phyloP scores from a whole-genome alignment of 345 rosid genomes.

The Luvunga scandens region DNA sequence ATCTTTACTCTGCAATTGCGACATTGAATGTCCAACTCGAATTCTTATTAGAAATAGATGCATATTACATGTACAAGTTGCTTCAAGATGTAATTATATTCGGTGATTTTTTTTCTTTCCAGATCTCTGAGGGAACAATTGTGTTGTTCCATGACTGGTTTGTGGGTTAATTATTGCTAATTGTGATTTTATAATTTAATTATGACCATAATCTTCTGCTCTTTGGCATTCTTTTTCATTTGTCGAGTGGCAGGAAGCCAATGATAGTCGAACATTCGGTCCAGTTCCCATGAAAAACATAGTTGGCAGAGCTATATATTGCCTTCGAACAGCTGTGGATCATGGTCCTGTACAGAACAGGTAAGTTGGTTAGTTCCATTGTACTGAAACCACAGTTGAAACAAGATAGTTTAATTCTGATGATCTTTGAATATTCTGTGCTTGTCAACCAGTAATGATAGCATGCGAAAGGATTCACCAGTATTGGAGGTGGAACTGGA shows the following conservation, averaged over 20 bases:
- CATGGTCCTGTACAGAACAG: constrained; percentile 95
- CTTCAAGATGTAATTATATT: not conserved
- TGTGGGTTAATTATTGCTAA: not conserved
- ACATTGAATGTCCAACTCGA: not conserved
- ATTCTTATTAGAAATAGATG: not conserved
- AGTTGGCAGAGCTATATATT: constrained; percentile 81
- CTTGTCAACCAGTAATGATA: constrained; percentile 42
- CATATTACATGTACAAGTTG: not conserved
- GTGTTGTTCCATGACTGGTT: not conserved
- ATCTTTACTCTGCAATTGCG: not conserved
- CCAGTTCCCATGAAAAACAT: constrained; percentile 72
- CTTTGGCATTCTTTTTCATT: not conserved
- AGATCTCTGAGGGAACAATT: not conserved
- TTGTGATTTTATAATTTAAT: not conserved
- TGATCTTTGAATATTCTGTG: not conserved
- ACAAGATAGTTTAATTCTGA: constrained; percentile 2
- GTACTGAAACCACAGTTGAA: not conserved
- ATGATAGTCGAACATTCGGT: constrained; percentile 87
- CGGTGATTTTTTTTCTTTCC: too few species aligned
- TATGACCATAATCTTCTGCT: not conserved
- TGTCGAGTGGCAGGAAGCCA: constrained; percentile 63
- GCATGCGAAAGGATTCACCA: constrained; percentile 70
- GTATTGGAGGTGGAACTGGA: constrained; percentile 84
- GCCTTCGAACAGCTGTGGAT: constrained; percentile 78
- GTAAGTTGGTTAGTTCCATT: constrained; percentile 28